phyloP scores from a whole-genome alignment of 75 land plant species.

The Ceratopteris richardii region DNA sequence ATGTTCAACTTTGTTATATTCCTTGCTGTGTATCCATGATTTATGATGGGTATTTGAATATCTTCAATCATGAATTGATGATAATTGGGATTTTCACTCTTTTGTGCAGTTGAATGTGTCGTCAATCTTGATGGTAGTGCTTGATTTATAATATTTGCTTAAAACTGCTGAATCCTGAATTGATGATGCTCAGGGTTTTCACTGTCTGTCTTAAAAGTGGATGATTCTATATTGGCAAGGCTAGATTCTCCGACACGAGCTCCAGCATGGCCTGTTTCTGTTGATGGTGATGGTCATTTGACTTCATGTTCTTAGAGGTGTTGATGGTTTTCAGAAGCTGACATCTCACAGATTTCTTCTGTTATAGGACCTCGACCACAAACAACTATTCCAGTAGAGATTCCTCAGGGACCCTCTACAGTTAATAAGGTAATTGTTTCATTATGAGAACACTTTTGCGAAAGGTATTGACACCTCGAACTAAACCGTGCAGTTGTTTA shows the following conservation, averaged over 20 bases:
- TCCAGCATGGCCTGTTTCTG: conserved; percentile 93
- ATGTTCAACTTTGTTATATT: no score
- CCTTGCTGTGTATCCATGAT: no score
- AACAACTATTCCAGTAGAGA: conserved; percentile 82
- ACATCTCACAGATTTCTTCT: background rate
- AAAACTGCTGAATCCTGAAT: no score
- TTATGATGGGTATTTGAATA: no score
- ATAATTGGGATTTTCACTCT: no score
- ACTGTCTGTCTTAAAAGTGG: conserved; percentile 76
- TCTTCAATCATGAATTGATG: no score
- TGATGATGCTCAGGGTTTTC: conserved; percentile 57
- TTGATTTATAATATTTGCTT: no score
- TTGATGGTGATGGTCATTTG: conserved; percentile 42
- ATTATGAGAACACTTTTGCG: no score
- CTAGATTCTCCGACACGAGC: conserved; percentile 90
- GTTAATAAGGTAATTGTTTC: conserved; percentile 31
- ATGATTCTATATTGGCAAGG: conserved; percentile 51
- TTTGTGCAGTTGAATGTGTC: no score
- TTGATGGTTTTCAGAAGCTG: background rate
- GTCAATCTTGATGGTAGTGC: no score
- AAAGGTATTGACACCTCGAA: no score
- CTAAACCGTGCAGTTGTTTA: no score
- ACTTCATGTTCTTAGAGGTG: background rate
- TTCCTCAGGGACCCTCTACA: conserved; percentile 43
- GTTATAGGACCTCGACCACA: conserved; percentile 75